Evolutionary conservation across 2,329 filamentous ascomycete genomes (phyloP).

Genomic region (Claviceps sp.): DNA sequence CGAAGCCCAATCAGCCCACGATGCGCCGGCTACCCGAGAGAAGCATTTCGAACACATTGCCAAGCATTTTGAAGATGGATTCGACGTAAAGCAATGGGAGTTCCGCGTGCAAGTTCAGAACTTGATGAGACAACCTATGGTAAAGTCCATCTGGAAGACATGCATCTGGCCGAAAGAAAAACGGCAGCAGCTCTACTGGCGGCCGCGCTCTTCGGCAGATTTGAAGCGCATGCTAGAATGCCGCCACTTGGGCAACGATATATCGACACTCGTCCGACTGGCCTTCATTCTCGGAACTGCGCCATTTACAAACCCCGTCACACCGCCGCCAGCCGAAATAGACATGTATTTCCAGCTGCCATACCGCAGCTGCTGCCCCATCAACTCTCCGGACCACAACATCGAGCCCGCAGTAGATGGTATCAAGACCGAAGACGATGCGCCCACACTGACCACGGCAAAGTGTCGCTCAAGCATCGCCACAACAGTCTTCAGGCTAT

Average conservation of each 20-base stretch:
- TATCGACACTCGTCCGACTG: conserved; percentile 27
- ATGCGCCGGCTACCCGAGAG: conserved; percentile 23
- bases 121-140: conserved; percentile 27
- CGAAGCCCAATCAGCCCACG: conserved; percentile 23
- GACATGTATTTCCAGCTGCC: conserved; percentile 26
- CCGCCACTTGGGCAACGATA: conserved; percentile 27
- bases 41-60: conserved; percentile 34
- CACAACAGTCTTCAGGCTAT: conserved; percentile 18
- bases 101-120: conserved; percentile 31
- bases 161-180: conserved; percentile 32
- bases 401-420: conserved; percentile 8
- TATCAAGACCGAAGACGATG: conserved; percentile 18
- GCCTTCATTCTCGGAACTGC: conserved; percentile 30
- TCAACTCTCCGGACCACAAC: conserved; percentile 19
- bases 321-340: conserved; percentile 25
- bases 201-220: conserved; percentile 27
- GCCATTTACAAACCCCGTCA: conserved; percentile 22
- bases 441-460: conserved; percentile 14
- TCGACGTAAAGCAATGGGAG: conserved; percentile 29
- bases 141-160: conserved; percentile 32
- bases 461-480: conserved; percentile 17
- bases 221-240: conserved; percentile 31
- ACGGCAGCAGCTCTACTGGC: conserved; percentile 26
- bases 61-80: conserved; percentile 31
- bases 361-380: conserved; percentile 22